Percentiles rank a stretch among this genome's conserved stretches.
phyloP scores from a whole-genome alignment of 2,329 filamentous ascomycete species.

The Xylaria digitata region DNA sequence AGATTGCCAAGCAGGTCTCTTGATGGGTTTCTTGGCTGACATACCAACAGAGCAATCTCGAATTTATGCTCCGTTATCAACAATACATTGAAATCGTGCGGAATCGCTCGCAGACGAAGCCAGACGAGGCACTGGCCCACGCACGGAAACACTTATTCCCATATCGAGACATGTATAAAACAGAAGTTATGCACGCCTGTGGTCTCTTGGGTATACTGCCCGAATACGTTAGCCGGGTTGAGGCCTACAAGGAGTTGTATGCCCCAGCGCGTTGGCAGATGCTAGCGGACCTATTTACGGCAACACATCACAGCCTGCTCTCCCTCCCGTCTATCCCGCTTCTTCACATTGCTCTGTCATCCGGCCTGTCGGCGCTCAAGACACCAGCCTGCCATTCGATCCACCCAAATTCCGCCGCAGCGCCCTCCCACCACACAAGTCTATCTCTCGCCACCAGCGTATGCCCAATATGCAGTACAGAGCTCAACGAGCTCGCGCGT shows the following conservation, averaged over 20 bases:
- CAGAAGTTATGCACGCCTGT: conserved; percentile 77
- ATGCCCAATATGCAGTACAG: conserved; percentile 95
- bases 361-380: conserved; percentile 93
- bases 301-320: conserved; percentile 87
- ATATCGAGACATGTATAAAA: conserved; percentile 74
- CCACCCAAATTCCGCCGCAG: conserved; percentile 47
- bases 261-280: conserved; percentile 76
- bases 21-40: conserved; percentile 12
- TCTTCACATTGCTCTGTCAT: conserved; percentile 89
- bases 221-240: conserved; percentile 57
- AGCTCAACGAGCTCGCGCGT: conserved; percentile 90
- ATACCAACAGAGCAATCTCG: conserved; percentile 67
- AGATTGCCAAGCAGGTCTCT: not conserved
- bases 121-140: conserved; percentile 82
- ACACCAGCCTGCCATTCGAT: conserved; percentile 89
- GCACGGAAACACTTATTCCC: conserved; percentile 83
- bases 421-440: conserved; percentile 56
- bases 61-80: conserved; percentile 92
- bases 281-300: conserved; percentile 83
- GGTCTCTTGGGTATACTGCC: conserved; percentile 82
- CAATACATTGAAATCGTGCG: conserved; percentile 94
- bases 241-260: conserved; percentile 71
- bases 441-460: conserved; percentile 73
- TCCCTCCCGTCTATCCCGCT: conserved; percentile 84
- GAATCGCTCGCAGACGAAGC: conserved; percentile 68